Evolutionary conservation across 768 basidiomycete genomes (phyloP), one percentile per base, ranked within the genome.

Genomic region (Rossbeevera mucosa): DNA sequence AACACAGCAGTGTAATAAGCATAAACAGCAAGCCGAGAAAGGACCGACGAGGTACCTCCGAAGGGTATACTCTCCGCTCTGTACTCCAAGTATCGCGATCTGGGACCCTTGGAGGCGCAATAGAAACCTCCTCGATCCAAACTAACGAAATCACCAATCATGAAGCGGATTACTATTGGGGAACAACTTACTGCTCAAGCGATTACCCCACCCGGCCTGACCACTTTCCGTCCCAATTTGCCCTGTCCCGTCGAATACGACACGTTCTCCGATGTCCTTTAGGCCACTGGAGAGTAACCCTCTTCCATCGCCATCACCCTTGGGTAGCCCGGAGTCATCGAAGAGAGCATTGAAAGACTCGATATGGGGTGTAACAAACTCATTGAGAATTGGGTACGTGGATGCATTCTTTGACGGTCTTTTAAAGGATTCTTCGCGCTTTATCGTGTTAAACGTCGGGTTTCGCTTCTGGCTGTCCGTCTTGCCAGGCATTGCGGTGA

Each of bases 291-390:
- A 82, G 7, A 99, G 66, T 9, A 98, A 69, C 0, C 96, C 96
- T 29, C 78, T 77, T 2, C 89, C 90, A 51, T 91, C 82, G 13
- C 85, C 85, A 60, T 86, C 85, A 9, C 86, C 85, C 42, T 76
- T 64, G 52, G 85, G 82, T 50, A 89, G 67, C n/a, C 88, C 88
- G 48, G 88, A 85, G 67, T 95, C 93, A 63, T 97, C 94, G 68
- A 97, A 94, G 24, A 99, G 79, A 14, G 92, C 86, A 70, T 98
- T 95, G 78, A 99, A 98, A 33, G 91, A 93, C 68, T 97, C 89
- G 56, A 98, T 82, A 67, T 97, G 94, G 6, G 96, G 95, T 21
- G 82, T 74, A 49, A 97, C 92, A 62, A 97, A 91, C 71, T 95
- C 91, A 60, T 96, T 91, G 54, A 98, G 77, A 48, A 89, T 88